A percentile compares a stretch with the other conserved stretches of the same genome.
Conservation (phyloP, 192 early-diverging fungal genomes). For the Gonapodya prolifera region DNA sequence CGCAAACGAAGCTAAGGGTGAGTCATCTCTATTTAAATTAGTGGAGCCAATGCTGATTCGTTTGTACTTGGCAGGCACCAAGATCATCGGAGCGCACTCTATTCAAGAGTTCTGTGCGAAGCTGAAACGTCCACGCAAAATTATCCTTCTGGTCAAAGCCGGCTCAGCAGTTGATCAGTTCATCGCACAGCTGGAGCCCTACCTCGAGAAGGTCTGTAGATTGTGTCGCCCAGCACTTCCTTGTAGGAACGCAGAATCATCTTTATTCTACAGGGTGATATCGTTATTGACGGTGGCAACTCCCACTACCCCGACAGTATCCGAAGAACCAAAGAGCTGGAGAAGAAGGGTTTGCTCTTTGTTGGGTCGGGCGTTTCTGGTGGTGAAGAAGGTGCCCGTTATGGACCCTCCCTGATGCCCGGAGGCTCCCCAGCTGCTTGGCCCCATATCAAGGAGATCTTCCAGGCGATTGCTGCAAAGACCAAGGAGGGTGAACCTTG, state of each 20-base stretch:
- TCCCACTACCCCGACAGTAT: conserved; percentile 96
- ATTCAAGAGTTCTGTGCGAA: conserved; percentile 87
- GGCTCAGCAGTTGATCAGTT: conserved; percentile 89
- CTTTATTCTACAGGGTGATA: conserved; percentile 57
- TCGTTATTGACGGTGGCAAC: conserved; percentile 99
- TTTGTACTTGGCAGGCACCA: conserved; percentile 46
- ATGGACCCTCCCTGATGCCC: conserved; percentile 95
- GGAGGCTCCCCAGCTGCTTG: conserved; percentile 89
- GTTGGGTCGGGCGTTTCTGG: conserved; percentile 97
- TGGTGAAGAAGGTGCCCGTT: conserved; percentile 96
- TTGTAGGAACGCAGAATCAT: no score
- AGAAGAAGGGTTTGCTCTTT: conserved; percentile 83
- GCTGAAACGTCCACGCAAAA: conserved; percentile 91
- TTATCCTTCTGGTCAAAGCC: conserved; percentile 98
- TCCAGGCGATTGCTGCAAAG: conserved; percentile 90
- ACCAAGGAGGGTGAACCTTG: conserved; percentile 77
- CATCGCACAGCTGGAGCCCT: conserved; percentile 77
- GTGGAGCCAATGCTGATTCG: conserved; percentile 1
- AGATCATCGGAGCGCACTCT: conserved; percentile 86
- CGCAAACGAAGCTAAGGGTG: conserved; percentile 92
- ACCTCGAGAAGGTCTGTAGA: conserved; percentile 51
- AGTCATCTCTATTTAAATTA: not conserved
- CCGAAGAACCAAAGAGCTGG: conserved; percentile 76
- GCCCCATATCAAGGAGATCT: conserved; percentile 87
- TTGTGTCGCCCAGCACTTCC: no score